Evolutionary conservation across 1,284 basidiomycete species (phyloP), one percentile per base, ranked within the genome.

Genomic region (Crepidotus sp.): DNA sequence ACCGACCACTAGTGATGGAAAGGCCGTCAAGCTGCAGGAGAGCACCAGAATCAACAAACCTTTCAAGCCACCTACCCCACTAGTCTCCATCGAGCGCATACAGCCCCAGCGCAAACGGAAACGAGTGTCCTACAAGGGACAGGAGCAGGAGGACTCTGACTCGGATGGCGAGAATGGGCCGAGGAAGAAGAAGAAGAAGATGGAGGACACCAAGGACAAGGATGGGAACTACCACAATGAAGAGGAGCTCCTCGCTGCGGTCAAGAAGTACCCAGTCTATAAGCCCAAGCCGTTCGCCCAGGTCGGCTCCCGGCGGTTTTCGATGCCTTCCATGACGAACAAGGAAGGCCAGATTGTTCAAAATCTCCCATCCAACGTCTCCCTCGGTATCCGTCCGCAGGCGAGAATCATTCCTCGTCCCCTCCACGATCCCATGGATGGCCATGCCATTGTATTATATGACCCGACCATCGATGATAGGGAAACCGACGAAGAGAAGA

Each of bases 381-480:
- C 93, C 2, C 77, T 99, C 1, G 95, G 95, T 25, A 85, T 89
- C 42, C 78, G 95, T 6, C 85, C 90, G 1, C 80, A 82, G 46
- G 74, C 84, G 0, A 87, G 83, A 53, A 70, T 98, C 45, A 78
- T 90, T 35, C 96, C 95, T 5, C 75, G 95, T 9, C 95, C 95
- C 2, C 68, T 98, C 11, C 86, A 95, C 58, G 93, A 99, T 61
- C 96, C 94, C 0, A 95, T 99, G 88, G 82, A 86, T 43, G 94
- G 98, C 58, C 93, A 96, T 61, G 93, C 96, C 0, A 95, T 99
- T 52, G 96, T 99, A 0, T 68, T 98, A 3, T 99, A 92, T 61
- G 95, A 99, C 58, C 95, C 95, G 0, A 98, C 95, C 0, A 81
- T 96, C 36, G 94, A 99, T 59, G 84, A 88, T 58, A 69, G 82